A percentile compares a stretch with the other conserved stretches of the same genome.
These are phyloP conservation scores for Plasmodium gaboni DNA, from an alignment of 169 alveolate genomes.

Conservation along the genomic window DNA sequence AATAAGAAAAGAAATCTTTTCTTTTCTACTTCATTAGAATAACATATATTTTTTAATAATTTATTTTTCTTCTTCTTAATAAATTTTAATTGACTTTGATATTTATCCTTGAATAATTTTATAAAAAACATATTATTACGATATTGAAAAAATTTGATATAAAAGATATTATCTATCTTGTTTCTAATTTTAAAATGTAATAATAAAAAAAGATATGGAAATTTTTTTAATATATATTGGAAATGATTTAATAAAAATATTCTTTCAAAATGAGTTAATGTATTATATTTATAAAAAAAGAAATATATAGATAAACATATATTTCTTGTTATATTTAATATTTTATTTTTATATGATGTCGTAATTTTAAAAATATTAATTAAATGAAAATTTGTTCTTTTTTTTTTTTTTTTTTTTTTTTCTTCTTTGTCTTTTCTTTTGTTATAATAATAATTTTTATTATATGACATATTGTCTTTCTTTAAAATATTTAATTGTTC, in stretches of 20 bases:
- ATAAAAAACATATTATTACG: not conserved
- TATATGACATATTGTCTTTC: not conserved
- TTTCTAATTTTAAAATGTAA: not conserved
- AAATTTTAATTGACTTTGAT: not conserved
- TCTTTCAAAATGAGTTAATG: not conserved
- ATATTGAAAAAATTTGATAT: not conserved
- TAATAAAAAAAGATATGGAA: constrained; percentile 42
- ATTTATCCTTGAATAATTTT: not conserved
- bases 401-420: too few species aligned
- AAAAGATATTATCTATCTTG: not conserved
- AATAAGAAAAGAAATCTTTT: constrained; percentile 25
- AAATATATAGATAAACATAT: constrained; percentile 6
- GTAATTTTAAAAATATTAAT: constrained; percentile 11
- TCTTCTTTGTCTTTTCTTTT: not conserved
- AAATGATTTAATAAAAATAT: constrained; percentile 26
- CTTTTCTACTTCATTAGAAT: constrained; percentile 9
- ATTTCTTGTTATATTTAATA: constrained; percentile 10
- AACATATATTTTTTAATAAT: not conserved
- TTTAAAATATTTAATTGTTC: not conserved
- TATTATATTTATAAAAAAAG: constrained; percentile 22
- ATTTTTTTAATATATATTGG: constrained; percentile 1
- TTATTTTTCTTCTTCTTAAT: constrained; percentile 27
- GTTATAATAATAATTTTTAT: not conserved
- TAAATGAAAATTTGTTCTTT: not conserved
- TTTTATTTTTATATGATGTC: constrained; percentile 8